Evolutionary conservation across 2,329 filamentous ascomycete genomes (phyloP), one percentile per base, ranked within the genome.

Genomic region (Fusarium verrucosum): DNA sequence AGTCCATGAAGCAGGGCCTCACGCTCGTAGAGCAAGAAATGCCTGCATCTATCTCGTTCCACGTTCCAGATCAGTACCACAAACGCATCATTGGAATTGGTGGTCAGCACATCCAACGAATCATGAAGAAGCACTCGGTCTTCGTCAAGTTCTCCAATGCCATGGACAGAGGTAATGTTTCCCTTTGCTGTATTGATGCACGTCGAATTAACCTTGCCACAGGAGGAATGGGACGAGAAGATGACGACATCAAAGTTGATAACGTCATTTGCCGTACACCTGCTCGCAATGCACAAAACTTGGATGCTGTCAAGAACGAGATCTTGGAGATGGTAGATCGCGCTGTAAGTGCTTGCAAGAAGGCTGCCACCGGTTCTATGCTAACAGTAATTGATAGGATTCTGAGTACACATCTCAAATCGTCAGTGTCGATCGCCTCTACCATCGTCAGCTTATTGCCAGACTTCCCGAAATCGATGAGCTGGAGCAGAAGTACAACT

Each of bases 101-200:
- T 61, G 95, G 95, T 10, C 94, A 98, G 76, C 95, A 99, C 74
- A 99, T 99, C 69, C 95, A 99, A 78, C 92, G 94, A 52, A 98
- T 99, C 81, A 99, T 99, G 95, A 98, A 99, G 83, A 98, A 98
- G 80, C 96, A 99, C 79, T 98, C 95, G 0, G 95, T 99, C 69
- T 99, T 99, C 72, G 95, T 99, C 81, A 99, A 99, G 76, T 99
- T 99, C 74, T 97, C 93, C 66, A 99, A 99, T 72, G 95, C 95
- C 16, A 98, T 98, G 94, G 95, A 99, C 75, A 90, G 95, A 74
- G 95, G 92, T 81, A 56, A 50, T 46, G 20, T 41, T 28, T 30
- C 17, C 22, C 10, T 6, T n/a, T 72, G 32, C 68, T 52, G 5
- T 26, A 22, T 30, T 9, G 4, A 7, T 10, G 8, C 35, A 13